Conservation (phyloP, 805 yeast genomes). For the Scheffersomyces amazonensis region DNA sequence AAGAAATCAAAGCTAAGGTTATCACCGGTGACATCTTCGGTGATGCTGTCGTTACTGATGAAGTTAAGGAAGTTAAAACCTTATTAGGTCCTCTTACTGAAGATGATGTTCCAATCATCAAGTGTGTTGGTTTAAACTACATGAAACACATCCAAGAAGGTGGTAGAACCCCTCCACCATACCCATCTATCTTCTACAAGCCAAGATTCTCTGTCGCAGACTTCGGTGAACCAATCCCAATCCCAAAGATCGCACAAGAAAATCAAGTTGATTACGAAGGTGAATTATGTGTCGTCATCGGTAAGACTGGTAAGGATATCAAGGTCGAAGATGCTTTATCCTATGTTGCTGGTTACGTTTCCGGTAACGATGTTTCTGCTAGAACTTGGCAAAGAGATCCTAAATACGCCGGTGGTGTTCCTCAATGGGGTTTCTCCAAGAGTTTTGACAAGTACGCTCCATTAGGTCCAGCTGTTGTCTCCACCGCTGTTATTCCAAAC, state of each 20-base stretch:
- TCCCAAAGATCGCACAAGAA: conserved; percentile 39
- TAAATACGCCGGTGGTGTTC: conserved; percentile 35
- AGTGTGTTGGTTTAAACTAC: conserved; percentile 54
- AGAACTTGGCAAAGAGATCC: conserved; percentile 53
- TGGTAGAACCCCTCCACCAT: conserved; percentile 39
- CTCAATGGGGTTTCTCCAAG: conserved; percentile 52
- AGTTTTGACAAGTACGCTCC: conserved; percentile 59
- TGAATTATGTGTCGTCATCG: conserved; percentile 53
- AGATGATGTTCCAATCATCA: conserved; percentile 23
- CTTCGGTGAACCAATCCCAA: conserved; percentile 39
- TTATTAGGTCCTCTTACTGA: conserved; percentile 12
- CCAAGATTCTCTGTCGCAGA: conserved; percentile 45
- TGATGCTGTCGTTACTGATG: conserved; percentile 32
- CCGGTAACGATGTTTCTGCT: conserved; percentile 57
- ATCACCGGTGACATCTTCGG: conserved; percentile 48
- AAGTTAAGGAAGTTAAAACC: conserved; percentile 13
- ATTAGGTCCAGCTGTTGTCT: conserved; percentile 52
- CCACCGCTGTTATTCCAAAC: conserved; percentile 24
- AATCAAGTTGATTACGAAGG: conserved; percentile 50
- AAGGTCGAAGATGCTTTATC: conserved; percentile 39
- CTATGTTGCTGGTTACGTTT: conserved; percentile 50
- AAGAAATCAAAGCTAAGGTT: conserved; percentile 37
- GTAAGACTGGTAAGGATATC: conserved; percentile 45
- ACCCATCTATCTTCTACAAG: conserved; percentile 51
- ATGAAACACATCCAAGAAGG: conserved; percentile 41